Conservation (phyloP, 768 basidiomycete species). For the Amanita molliuscula region DNA sequence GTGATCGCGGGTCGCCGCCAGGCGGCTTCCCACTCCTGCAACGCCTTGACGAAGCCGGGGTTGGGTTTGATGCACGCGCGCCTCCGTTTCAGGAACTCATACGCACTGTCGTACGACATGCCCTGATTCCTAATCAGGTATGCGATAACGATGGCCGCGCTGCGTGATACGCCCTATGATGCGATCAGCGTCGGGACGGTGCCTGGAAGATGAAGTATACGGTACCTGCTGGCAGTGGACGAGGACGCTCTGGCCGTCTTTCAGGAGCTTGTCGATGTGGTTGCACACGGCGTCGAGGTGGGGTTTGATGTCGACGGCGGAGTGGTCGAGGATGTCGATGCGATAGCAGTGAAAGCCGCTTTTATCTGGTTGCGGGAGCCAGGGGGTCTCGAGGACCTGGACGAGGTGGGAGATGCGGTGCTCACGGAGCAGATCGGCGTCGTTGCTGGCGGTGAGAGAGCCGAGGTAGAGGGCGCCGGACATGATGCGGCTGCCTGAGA, state of each 20-base stretch:
- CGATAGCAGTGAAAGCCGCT: slow-evolving; percentile 46
- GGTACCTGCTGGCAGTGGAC: slow-evolving; percentile 79
- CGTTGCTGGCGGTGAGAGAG: slow-evolving; percentile 48
- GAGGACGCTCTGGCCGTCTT: slow-evolving; percentile 52
- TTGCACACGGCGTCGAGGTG: slow-evolving; percentile 61
- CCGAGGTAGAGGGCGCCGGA: slow-evolving; percentile 60
- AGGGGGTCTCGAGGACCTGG: slow-evolving; percentile 53
- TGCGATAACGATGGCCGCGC: slow-evolving; percentile 66
- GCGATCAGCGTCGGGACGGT: neutral
- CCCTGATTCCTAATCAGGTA: slow-evolving; percentile 69
- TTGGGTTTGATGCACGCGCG: slow-evolving; percentile 73
- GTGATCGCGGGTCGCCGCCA: neutral
- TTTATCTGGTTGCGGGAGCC: slow-evolving; percentile 40
- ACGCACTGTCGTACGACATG: slow-evolving; percentile 63
- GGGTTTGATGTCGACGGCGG: slow-evolving; percentile 50
- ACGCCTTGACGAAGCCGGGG: slow-evolving; percentile 54
- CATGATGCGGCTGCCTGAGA: slow-evolving; percentile 13
- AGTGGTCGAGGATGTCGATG: slow-evolving; percentile 58
- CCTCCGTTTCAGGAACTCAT: slow-evolving; percentile 47
- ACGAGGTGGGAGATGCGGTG: slow-evolving; percentile 45
- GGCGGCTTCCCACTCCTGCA: slow-evolving; percentile 45
- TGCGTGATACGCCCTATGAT: slow-evolving; percentile 74
- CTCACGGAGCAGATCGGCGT: slow-evolving; percentile 36
- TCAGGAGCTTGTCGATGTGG: slow-evolving; percentile 54
- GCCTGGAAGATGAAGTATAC: neutral